Evolutionary conservation across 2,329 filamentous ascomycete species (phyloP).

Genomic region (Phaeosphaeriaceae sp.): DNA sequence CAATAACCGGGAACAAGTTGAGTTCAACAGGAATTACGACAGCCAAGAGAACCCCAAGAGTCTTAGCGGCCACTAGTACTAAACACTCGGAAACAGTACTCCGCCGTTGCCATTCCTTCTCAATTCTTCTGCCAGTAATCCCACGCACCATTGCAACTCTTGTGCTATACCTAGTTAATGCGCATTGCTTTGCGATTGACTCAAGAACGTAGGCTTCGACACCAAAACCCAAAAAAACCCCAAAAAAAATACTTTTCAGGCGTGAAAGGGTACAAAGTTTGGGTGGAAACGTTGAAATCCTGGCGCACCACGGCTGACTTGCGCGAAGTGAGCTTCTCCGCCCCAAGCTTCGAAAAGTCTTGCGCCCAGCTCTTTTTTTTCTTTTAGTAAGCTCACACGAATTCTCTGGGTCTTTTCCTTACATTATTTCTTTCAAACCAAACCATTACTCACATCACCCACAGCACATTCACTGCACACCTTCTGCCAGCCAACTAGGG

Average conservation of each 20-base stretch:
- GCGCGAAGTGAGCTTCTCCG: slow-evolving; percentile 17
- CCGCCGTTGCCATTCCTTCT: not conserved
- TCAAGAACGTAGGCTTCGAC: too few relatives aligned
- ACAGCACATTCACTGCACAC: slow-evolving; percentile 1
- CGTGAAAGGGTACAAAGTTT: not conserved
- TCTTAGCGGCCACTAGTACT: not conserved
- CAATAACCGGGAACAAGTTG: not conserved
- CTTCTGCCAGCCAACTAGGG: slow-evolving; percentile 18
- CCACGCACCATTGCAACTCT: not conserved
- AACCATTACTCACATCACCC: slow-evolving; percentile 17
- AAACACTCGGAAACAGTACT: slow-evolving; percentile 2
- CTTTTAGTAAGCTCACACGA: slow-evolving; percentile 19
- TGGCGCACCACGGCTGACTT: slow-evolving; percentile 3
- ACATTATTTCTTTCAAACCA: too few relatives aligned
- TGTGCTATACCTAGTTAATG: slow-evolving; percentile 1
- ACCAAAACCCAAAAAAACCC: too few relatives aligned
- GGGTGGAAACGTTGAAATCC: not conserved
- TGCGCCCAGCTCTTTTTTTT: slow-evolving; percentile 20
- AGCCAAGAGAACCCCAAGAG: slow-evolving; percentile 5
- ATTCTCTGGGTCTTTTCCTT: slow-evolving; percentile 17
- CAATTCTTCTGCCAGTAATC: not conserved
- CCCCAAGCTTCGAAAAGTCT: slow-evolving; percentile 23
- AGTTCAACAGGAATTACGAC: not conserved
- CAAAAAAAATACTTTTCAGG: too few relatives aligned
- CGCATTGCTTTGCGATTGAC: slow-evolving; percentile 6